A percentile compares a stretch with the other conserved stretches of the same genome.
phyloP scores from a whole-genome alignment of 371 early-diverging fungal genomes.

The Rhizopus microsporus region DNA sequence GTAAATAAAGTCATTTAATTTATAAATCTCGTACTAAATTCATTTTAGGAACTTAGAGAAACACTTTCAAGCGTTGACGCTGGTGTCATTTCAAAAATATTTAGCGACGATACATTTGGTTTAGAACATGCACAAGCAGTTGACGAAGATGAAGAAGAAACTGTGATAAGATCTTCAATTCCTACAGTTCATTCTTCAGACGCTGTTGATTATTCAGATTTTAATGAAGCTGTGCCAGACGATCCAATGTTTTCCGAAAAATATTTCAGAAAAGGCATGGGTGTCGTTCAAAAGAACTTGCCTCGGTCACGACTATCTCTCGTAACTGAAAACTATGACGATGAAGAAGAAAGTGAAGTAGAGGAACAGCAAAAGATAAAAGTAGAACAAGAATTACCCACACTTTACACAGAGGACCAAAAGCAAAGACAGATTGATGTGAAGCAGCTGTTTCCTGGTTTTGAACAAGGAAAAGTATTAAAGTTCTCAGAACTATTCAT shows the following conservation, averaged over 20 bases:
- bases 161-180: conserved; percentile 27
- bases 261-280: conserved; percentile 44
- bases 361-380: conserved; percentile 3
- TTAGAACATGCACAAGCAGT: conserved; percentile 33
- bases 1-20: conserved; percentile 31
- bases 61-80: conserved; percentile 61
- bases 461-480: conserved; percentile 60
- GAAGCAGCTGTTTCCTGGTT: conserved; percentile 64
- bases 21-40: background rate
- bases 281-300: conserved; percentile 30
- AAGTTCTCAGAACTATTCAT: conserved; percentile 74
- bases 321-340: conserved; percentile 68
- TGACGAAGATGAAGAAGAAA: conserved; percentile 29
- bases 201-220: conserved; percentile 83
- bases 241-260: conserved; percentile 47
- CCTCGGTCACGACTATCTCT: conserved; percentile 32
- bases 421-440: conserved; percentile 39
- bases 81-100: conserved; percentile 53
- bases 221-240: conserved; percentile 79
- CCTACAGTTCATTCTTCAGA: conserved; percentile 57
- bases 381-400: background rate
- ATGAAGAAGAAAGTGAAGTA: conserved; percentile 60
- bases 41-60: conserved; percentile 66
- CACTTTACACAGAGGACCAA: background rate
- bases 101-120: conserved; percentile 61